Evolutionary conservation across 1,284 basidiomycete species (phyloP), one percentile per base, ranked within the genome.

Genomic region (Peniophora sp.): DNA sequence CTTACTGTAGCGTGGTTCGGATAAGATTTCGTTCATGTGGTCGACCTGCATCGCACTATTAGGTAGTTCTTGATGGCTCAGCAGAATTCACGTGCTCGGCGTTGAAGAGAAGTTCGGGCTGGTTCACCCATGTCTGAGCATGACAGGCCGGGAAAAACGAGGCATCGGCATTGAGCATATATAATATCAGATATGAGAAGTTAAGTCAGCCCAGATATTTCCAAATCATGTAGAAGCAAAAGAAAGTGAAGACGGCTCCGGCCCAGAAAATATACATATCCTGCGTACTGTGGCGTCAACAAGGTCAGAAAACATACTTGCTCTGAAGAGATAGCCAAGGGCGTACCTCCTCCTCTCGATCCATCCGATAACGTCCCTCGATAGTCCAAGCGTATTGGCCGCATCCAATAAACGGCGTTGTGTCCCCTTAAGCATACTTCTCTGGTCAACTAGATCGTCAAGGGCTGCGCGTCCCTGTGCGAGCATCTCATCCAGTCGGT

Each of bases 331-430:
- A 43, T 20, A 45, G 16, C 53, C 20, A 27, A 17, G 46, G 5
- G 65, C 72, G 49, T 49, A 92, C 85, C 91, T 95, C 65, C 94
- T 75, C 58, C 85, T 78, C 64, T 97, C 95, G 58, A 97, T 93
- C 90, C 93, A 97, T 2, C 89, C 83, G 65, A 97, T 97, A 22
- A 95, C 93, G 64, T 95, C 81, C 56, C 92, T 77, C 64, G 92
- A 92, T 60, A 97, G 69, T 0, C 95, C 95, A 47, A 97, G 68
- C 16, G 92, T 95, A 68, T 97, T 97, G 41, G 94, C 94, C 39
- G 92, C 87, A 63, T 91, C 85, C 52, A 96, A 67, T 47, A 97
- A 66, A 52, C 89, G 77, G 57, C 81, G 78, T 62, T 91, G 87
- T 0, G 94, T 96, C 6, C 93, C 92, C 68, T 97, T 97, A 54